Conservation (phyloP, 441 rosid species). For the Populus hybrid region DNA sequence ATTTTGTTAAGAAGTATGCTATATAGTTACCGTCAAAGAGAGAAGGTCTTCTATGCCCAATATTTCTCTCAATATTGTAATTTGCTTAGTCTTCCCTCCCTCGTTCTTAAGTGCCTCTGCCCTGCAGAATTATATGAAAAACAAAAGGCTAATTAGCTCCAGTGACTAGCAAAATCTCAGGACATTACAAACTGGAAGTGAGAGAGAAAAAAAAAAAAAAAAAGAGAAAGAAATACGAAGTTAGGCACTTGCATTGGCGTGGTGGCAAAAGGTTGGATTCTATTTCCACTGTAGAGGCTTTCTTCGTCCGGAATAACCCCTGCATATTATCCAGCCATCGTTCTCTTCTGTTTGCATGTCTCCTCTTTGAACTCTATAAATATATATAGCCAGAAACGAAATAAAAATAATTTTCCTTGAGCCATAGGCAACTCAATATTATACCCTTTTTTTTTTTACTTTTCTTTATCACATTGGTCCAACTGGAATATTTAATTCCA, state of each 20-base stretch:
- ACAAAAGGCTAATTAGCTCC: neutral
- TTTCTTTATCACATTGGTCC: too few species aligned
- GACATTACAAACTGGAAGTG: neutral
- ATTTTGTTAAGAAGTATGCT: neutral
- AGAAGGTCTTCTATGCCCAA: constrained; percentile 31
- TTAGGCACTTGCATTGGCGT: neutral
- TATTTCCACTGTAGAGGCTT: neutral
- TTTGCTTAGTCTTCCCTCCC: constrained; percentile 16
- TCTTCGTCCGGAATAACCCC: neutral
- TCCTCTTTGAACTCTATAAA: neutral
- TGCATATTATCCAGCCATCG: constrained; percentile 26
- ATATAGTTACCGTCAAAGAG: constrained; percentile 24
- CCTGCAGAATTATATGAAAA: neutral
- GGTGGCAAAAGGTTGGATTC: neutral
- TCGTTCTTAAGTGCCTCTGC: neutral
- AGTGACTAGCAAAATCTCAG: neutral
- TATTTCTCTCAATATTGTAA: neutral
- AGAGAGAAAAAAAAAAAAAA: neutral
- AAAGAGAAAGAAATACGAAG: neutral
- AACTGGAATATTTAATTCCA: too few species aligned
- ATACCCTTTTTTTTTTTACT: too few species aligned
- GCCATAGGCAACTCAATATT: too few species aligned
- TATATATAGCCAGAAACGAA: neutral
- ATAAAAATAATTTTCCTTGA: too few species aligned
- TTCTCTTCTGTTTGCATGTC: neutral